A percentile compares a stretch with the other conserved stretches of the same genome.
These are phyloP conservation scores for Didymella sp. DNA, from an alignment of 2,329 filamentous ascomycete species.

Conservation along the genomic window DNA sequence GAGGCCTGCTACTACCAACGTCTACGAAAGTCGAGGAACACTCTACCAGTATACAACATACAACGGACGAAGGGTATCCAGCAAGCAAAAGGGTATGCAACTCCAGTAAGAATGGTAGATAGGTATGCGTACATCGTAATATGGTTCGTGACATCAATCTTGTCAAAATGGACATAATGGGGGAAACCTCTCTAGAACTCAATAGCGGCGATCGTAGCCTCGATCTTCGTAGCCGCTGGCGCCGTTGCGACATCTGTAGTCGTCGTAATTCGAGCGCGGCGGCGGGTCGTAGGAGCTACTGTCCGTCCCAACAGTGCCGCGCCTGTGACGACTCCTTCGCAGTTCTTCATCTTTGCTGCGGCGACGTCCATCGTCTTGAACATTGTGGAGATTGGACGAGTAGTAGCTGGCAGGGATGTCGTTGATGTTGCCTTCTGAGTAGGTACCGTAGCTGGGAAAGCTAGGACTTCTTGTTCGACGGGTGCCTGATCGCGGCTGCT, in stretches of 20 bases:
- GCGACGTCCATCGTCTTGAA: constrained; percentile 41
- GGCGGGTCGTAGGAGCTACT: constrained; percentile 39
- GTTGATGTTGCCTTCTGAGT: constrained; percentile 44
- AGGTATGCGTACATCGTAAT: neutral
- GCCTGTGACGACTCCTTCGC: constrained; percentile 37
- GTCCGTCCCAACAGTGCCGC: constrained; percentile 36
- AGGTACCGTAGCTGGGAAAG: constrained; percentile 44
- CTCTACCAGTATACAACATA: neutral
- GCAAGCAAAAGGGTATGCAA: constrained; percentile 2
- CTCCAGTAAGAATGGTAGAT: neutral
- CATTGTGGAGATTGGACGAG: constrained; percentile 41
- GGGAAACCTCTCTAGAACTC: neutral
- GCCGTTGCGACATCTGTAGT: constrained; percentile 36
- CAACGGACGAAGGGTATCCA: constrained; percentile 2
- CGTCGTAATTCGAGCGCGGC: constrained; percentile 40
- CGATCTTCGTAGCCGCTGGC: constrained; percentile 40
- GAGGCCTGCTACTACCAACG: no score
- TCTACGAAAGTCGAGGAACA: neutral
- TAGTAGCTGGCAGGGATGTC: constrained; percentile 44
- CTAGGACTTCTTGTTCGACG: constrained; percentile 46
- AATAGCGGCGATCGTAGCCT: constrained; percentile 44
- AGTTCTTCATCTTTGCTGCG: constrained; percentile 42
- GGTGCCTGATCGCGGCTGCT: constrained; percentile 36
- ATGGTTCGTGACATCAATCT: neutral
- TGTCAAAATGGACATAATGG: neutral